Evolutionary conservation across 768 basidiomycete species (phyloP), one percentile per base, ranked within the genome.

Genomic region (Pleurotus tuoliensis): DNA sequence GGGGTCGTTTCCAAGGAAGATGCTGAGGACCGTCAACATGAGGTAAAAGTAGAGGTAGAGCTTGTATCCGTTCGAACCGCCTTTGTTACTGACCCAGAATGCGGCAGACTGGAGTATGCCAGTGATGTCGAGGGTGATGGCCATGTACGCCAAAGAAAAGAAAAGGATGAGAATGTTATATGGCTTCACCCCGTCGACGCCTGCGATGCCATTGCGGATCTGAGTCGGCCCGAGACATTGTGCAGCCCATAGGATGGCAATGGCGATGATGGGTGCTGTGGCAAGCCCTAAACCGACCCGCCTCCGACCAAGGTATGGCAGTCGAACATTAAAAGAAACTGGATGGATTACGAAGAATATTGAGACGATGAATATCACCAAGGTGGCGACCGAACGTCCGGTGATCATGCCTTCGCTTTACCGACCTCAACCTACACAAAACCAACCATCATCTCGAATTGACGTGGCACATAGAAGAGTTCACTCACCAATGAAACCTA

Each of bases 161-260:
- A 98, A 98, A 1, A 98, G 74, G 22, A 92, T 91, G 68, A 98
- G 82, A 61, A 98, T 94, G 67, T 97, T 92, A 65, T 94, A 91
- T 0, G 95, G 95, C 61, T 89, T 83, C 22, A 98, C 81, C 3
- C 88, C 88, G 58, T 87, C 86, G 64, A 65, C 67, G 4, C 61
- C 64, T 15, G 43, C 52, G 47, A 61, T 59, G 15, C 54, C 54
- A 30, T 61, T 45, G 24, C 54, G 55, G 15, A 61, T 59, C 24
- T 51, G 55, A 4, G 66, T 67, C 3, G 69, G 61, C 2, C 71
- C 73, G 3, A 81, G 61, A 58, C 79, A 81, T 66, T 80, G 76
- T 0, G 80, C 63, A 1, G 77, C 79, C 79, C 79, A 81, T 12
- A 81, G 68, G 20, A 80, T 66, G 0, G 73, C 75, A 16, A 81